phyloP scores from a whole-genome alignment of 2,329 filamentous ascomycete genomes.

The Aureobasidium leucospermi region DNA sequence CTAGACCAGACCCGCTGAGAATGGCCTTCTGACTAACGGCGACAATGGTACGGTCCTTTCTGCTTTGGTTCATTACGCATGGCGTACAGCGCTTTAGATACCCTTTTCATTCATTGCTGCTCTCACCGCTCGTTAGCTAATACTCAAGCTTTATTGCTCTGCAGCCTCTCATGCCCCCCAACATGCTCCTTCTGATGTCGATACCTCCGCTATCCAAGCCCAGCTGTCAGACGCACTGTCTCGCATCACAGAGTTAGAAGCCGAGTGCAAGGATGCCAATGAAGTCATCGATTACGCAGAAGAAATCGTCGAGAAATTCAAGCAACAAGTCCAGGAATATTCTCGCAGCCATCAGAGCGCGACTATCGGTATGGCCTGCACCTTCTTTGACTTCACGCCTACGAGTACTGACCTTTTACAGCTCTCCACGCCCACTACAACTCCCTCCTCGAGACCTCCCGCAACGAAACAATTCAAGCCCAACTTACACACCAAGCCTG shows the following conservation, averaged over 20 bases:
- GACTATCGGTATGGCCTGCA: background rate
- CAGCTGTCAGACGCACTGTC: slow-evolving; percentile 2
- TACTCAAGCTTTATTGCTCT: slow-evolving; percentile 3
- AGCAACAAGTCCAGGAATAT: slow-evolving; percentile 21
- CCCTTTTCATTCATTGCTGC: background rate
- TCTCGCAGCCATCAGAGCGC: slow-evolving; percentile 1
- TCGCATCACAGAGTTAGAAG: slow-evolving; percentile 23
- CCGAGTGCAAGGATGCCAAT: slow-evolving; percentile 17
- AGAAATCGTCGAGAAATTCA: slow-evolving; percentile 25
- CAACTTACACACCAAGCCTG: slow-evolving; percentile 42
- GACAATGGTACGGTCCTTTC: slow-evolving; percentile 7
- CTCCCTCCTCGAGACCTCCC: slow-evolving; percentile 35
- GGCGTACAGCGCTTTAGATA: background rate
- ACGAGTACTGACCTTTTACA: background rate
- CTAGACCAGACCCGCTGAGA: background rate
- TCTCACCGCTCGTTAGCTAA: background rate
- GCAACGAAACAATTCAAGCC: slow-evolving; percentile 38
- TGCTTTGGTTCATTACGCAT: background rate
- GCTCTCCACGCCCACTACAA: slow-evolving; percentile 43
- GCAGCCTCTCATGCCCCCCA: background rate
- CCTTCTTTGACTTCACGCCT: background rate
- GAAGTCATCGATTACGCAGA: slow-evolving; percentile 21
- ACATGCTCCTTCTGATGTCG: slow-evolving; percentile 2
- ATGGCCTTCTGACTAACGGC: slow-evolving; percentile 4
- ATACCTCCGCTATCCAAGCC: background rate